Base-by-base conservation (phyloP, 495 filamentous ascomycete species). In the Penicillium atrosanguineum region DNA sequence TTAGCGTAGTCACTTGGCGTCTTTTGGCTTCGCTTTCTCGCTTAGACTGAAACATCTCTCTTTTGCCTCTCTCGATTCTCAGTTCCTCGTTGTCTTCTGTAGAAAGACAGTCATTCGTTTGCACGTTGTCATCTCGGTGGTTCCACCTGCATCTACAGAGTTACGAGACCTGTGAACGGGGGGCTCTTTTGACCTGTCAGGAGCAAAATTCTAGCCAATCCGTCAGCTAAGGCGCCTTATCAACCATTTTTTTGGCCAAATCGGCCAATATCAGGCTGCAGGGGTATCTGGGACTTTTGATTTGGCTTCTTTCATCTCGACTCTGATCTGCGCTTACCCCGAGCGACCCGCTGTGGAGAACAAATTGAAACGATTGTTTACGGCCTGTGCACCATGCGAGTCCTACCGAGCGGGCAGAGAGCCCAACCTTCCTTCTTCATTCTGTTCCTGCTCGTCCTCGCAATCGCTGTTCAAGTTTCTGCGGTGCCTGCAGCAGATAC, bases 311-410 rank as follows among this genome's bases (percentile, higher is more conserved):
- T 50, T 36, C 19, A 29, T 48, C 31, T 54, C 41, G 29, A 53
- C 52, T 7, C 20, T 55, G 60, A 62, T 59, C 50, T 51, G 36
- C 54, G 50, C 40, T 43, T 58, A 54, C 48, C 58, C 58, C 58
- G 45, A 53, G 20, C 49, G 63, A 67, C 63, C 63, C 63, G 63
- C 53, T 61, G 63, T 67, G 63, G 63, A 56, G 62, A 61, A 62
- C n/a, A 29, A 39, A 20, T 47, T 50, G 46, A 51, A 52, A 56
- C 46, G 31, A 51, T 55, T 61, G 53, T 60, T 61, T 59, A 63
- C 51, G 20, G 34, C 37, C 46, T 41, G 21, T 23, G 16, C 26
- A 55, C 48, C 44, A 68, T 68, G 65, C 52, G 63, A 46, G 26
- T 64, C 42, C 31, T 56, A 29, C 58, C 56, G 55, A 29, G 49